A percentile compares a stretch with the other conserved stretches of the same genome.
phyloP scores from a whole-genome alignment of 2,329 filamentous ascomycete genomes.

The Zalaria obscura region DNA sequence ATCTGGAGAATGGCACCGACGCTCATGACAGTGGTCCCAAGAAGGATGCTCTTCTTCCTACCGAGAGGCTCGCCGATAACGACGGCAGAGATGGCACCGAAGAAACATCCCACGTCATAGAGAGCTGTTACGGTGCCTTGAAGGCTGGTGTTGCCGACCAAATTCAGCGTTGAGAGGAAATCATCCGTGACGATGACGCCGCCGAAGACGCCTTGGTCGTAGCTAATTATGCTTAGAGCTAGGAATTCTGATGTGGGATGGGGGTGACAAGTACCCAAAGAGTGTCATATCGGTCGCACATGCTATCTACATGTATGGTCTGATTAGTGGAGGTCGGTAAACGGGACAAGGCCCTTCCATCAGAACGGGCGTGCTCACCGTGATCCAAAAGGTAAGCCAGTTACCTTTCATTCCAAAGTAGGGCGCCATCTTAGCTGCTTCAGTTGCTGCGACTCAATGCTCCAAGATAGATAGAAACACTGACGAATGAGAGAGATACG shows the following conservation, averaged over 20 bases:
- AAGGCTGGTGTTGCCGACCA: slow-evolving; percentile 21
- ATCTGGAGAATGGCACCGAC: slow-evolving; percentile 35
- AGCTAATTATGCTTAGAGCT: slow-evolving; percentile 22
- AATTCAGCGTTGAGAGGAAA: slow-evolving; percentile 34
- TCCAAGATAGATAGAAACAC: too few species aligned
- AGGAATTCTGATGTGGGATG: slow-evolving; percentile 1
- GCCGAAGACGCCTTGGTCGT: slow-evolving; percentile 34
- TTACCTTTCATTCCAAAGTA: slow-evolving; percentile 41
- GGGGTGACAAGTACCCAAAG: slow-evolving; percentile 18
- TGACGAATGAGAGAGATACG: too few species aligned
- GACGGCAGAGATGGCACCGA: slow-evolving; percentile 39
- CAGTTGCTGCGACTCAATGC: too few species aligned
- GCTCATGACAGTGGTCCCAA: slow-evolving; percentile 34
- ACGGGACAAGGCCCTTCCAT: too few species aligned
- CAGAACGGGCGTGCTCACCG: slow-evolving; percentile 8
- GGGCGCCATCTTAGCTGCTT: slow-evolving; percentile 18
- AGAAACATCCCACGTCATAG: slow-evolving; percentile 46
- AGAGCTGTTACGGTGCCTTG: slow-evolving; percentile 38
- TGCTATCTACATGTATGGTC: slow-evolving; percentile 14
- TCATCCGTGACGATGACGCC: slow-evolving; percentile 41
- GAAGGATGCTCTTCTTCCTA: slow-evolving; percentile 31
- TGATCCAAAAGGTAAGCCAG: slow-evolving; percentile 45
- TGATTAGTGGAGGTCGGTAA: not conserved
- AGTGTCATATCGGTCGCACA: slow-evolving; percentile 36
- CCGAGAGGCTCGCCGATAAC: slow-evolving; percentile 33